These are phyloP conservation scores for Exophiala dermatitidis DNA, from an alignment of 2,329 filamentous ascomycete genomes.

Conservation along the genomic window DNA sequence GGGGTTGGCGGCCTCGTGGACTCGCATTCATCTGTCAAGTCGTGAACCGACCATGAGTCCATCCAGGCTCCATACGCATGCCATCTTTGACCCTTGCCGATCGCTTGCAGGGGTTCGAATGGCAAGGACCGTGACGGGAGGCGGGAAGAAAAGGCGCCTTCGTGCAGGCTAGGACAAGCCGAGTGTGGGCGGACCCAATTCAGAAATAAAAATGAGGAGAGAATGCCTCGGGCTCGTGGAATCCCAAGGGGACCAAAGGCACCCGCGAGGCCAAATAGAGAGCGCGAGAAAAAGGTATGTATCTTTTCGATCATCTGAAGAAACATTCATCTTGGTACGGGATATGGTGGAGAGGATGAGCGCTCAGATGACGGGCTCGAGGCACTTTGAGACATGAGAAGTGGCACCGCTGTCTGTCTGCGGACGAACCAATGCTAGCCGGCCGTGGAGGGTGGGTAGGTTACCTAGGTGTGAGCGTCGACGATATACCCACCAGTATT, in stretches of 20 bases:
- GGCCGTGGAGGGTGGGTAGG: too few relatives aligned
- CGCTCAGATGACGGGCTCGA: neutral
- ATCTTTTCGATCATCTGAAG: neutral
- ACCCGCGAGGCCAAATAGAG: too few relatives aligned
- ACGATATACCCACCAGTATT: neutral
- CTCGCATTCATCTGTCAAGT: neutral
- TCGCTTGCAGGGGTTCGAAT: conserved; percentile 7
- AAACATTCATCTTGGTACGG: neutral
- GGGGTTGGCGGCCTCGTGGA: conserved; percentile 15
- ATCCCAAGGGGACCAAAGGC: too few relatives aligned
- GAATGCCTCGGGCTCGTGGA: too few relatives aligned
- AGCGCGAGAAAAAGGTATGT: neutral
- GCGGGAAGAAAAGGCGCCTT: neutral
- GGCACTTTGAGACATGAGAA: too few relatives aligned
- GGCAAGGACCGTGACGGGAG: conserved; percentile 6
- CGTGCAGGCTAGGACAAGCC: neutral
- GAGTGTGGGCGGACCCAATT: neutral
- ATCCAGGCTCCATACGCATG: conserved; percentile 8
- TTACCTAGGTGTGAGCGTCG: too few relatives aligned
- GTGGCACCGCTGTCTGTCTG: too few relatives aligned
- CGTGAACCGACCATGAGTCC: neutral
- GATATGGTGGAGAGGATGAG: neutral
- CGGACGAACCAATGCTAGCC: too few relatives aligned
- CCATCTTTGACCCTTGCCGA: conserved; percentile 14
- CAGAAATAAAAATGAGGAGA: neutral